These are phyloP conservation scores for Termitomyces sp. DNA, from an alignment of 768 basidiomycete genomes.

Conservation along the genomic window DNA sequence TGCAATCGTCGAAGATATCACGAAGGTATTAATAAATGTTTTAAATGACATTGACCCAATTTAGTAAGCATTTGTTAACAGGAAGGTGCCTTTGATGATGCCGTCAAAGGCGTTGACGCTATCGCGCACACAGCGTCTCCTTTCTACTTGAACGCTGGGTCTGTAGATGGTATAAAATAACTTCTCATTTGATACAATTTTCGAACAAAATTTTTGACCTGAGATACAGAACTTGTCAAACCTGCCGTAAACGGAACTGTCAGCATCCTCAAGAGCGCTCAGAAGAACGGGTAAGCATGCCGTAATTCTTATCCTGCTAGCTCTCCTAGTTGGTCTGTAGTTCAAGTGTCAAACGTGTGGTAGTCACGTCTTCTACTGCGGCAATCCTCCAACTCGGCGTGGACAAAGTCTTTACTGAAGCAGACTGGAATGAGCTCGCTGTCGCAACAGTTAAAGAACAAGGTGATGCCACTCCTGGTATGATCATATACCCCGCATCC, in stretches of 20 bases:
- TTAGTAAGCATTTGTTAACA: constrained; percentile 15
- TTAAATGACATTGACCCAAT: not conserved
- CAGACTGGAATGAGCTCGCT: constrained; percentile 55
- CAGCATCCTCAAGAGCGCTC: constrained; percentile 52
- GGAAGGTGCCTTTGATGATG: constrained; percentile 65
- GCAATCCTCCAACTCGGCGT: constrained; percentile 29
- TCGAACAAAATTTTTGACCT: not conserved
- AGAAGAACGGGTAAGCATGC: constrained; percentile 42
- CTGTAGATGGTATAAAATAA: constrained; percentile 27
- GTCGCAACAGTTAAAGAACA: constrained; percentile 42
- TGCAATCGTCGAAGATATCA: constrained; percentile 21
- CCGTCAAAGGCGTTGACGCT: constrained; percentile 62
- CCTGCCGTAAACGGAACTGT: constrained; percentile 74
- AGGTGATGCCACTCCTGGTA: constrained; percentile 36
- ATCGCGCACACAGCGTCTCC: constrained; percentile 63
- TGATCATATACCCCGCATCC: constrained; percentile 47
- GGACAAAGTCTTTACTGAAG: constrained; percentile 34
- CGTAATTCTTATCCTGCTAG: not conserved
- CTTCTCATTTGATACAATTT: not conserved
- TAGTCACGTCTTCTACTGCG: constrained; percentile 57
- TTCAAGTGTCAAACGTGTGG: constrained; percentile 46
- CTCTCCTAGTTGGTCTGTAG: not conserved
- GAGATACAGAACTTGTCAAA: constrained; percentile 47
- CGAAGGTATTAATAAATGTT: constrained; percentile 11
- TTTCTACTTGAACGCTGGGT: constrained; percentile 36